Base-by-base conservation (phyloP, 1,139 yeast genomes). In the Debaryomycetaceae sp. region DNA sequence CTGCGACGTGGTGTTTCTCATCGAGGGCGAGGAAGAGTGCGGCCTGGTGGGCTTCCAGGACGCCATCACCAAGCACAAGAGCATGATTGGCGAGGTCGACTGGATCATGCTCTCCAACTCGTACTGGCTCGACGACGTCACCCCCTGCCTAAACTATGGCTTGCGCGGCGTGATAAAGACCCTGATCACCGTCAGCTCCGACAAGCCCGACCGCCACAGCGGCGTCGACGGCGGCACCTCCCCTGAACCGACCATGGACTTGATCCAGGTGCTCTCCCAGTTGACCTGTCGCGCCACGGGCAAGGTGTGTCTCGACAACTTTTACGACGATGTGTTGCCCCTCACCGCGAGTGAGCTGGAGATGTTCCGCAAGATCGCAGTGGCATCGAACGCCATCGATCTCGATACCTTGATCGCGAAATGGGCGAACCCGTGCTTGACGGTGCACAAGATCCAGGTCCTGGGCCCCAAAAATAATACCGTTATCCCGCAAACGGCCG, bases 171-270 rank as follows among this genome's bases (percentile, higher is more conserved):
- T 87, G 5, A 66, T 90, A 22, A 81, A 85, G 50, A 80, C 86
- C 2, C 62, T 76, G n/a, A 69, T 90, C 3, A 73, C 72, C 23
- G 65, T 90, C 12, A 59, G 62, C 31, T 76, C 87, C 29, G 85
- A 73, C 34, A 68, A 67, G 36, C 94, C 94, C 1, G 97, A 90
- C 53, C 63, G 94, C 36, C 98, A 90, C 46, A 85, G 96, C 0
- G 98, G 98, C 36, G 93, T 90, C 12, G 94, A 87, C 54, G 98
- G 98, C 27, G 98, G 97, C 34, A 77, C 80, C 7, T 72, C 74
- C 41, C 67, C 80, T 33, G 98, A 90, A 42, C 97, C 98, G 2
- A 77, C 93, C 0, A 73, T 83, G 60, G 97, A 90, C 46, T 55
- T 90, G 47, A 68, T 87, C 29, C 79, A 77, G 34, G 46, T 87